phyloP scores from a whole-genome alignment of 805 yeast genomes.

The Candida hispaniensis region DNA sequence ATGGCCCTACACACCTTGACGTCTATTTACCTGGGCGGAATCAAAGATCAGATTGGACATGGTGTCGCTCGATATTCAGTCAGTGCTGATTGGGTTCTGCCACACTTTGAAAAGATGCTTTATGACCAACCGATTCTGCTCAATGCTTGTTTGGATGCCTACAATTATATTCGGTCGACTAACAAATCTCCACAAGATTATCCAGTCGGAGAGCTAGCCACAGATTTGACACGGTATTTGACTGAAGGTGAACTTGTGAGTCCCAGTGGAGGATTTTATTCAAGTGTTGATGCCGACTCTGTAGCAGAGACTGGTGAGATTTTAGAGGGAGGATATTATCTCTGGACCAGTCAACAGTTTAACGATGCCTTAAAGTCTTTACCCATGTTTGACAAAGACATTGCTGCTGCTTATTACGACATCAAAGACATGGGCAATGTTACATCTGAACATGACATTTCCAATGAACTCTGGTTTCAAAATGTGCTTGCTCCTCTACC shows the following conservation, averaged over 20 bases:
- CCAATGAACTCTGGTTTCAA: conserved; percentile 25
- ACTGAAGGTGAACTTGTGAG: conserved; percentile 22
- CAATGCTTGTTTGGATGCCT: conserved; percentile 27
- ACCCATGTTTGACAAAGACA: conserved; percentile 24
- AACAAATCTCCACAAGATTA: conserved; percentile 20
- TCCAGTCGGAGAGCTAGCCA: conserved; percentile 15
- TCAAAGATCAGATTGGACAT: conserved; percentile 31
- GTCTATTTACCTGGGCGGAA: conserved; percentile 29
- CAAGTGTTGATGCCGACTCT: conserved; percentile 21
- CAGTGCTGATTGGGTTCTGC: conserved; percentile 33
- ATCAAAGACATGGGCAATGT: conserved; percentile 32
- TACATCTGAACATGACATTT: conserved; percentile 27
- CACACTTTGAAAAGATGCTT: conserved; percentile 33
- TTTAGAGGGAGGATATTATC: conserved; percentile 21
- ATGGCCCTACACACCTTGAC: conserved; percentile 25
- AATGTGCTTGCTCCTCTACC: conserved; percentile 28
- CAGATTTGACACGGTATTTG: conserved; percentile 23
- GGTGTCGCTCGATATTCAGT: conserved; percentile 32
- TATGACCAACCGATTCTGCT: conserved; percentile 31
- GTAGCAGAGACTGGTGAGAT: conserved; percentile 11
- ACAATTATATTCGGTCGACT: conserved; percentile 20
- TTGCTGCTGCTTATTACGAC: conserved; percentile 30
- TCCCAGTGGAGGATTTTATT: conserved; percentile 25
- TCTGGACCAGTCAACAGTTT: conserved; percentile 31
- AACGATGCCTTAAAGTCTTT: conserved; percentile 22